Evolutionary conservation across 805 yeast species (phyloP).

Genomic region (Tetrapisispora phaffii): DNA sequence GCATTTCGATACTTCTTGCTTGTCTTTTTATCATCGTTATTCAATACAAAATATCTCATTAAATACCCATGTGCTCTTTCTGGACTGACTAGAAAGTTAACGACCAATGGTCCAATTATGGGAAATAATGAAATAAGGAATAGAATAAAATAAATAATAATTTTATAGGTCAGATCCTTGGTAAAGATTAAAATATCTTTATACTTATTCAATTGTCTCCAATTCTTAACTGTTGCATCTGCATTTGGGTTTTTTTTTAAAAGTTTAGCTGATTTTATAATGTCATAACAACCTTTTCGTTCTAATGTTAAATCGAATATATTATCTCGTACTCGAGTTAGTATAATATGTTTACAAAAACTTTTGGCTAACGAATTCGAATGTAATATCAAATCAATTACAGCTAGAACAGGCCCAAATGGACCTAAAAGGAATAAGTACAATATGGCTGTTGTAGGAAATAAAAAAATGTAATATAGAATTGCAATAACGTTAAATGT

Average conservation of each 20-base stretch:
- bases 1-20: constrained; percentile 28
- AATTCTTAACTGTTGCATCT: neutral
- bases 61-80: constrained; percentile 23
- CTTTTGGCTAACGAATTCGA: constrained; percentile 21
- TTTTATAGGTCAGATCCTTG: constrained; percentile 6
- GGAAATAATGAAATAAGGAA: constrained; percentile 25
- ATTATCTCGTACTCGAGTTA: constrained; percentile 17
- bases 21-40: constrained; percentile 19
- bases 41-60: constrained; percentile 16
- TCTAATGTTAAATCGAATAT: constrained; percentile 18
- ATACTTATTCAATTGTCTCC: constrained; percentile 12
- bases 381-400: constrained; percentile 25
- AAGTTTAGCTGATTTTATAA: constrained; percentile 11
- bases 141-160: constrained; percentile 6
- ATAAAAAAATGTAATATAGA: constrained; percentile 16
- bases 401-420: constrained; percentile 23
- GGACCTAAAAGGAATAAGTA: constrained; percentile 25
- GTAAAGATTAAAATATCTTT: constrained; percentile 9
- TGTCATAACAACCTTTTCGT: constrained; percentile 11
- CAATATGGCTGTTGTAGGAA: constrained; percentile 23
- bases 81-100: constrained; percentile 20
- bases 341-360: constrained; percentile 17
- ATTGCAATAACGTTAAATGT: constrained; percentile 17
- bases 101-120: constrained; percentile 27
- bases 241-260: constrained; percentile 1